Conservation (phyloP, 2,329 filamentous ascomycete species). For the Setomelanomma holmii region DNA sequence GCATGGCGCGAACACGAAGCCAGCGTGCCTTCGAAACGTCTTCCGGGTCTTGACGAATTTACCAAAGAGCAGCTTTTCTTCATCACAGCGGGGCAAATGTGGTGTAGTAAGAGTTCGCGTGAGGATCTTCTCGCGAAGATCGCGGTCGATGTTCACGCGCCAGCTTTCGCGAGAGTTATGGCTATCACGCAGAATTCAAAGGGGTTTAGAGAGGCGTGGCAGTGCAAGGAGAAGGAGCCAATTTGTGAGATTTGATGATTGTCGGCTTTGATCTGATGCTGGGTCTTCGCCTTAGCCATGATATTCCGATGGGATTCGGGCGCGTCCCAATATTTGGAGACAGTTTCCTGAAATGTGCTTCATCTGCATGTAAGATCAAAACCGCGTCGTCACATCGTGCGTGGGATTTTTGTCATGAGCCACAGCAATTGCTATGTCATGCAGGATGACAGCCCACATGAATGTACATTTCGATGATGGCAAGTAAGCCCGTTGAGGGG, state of each 20-base stretch:
- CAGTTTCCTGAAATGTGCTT: too few relatives aligned
- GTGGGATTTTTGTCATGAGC: neutral
- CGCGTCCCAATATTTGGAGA: too few relatives aligned
- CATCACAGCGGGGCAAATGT: conserved; percentile 66
- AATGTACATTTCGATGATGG: neutral
- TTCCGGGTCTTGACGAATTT: conserved; percentile 64
- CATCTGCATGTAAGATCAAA: too few relatives aligned
- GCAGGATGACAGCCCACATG: neutral
- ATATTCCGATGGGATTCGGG: too few relatives aligned
- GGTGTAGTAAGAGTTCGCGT: conserved; percentile 68
- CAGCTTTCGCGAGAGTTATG: conserved; percentile 61
- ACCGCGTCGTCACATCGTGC: neutral
- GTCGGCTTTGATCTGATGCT: too few relatives aligned
- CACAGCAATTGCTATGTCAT: neutral
- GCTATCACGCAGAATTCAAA: conserved; percentile 70
- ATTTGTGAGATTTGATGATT: conserved; percentile 73
- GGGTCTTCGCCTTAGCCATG: too few relatives aligned
- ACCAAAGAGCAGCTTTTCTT: conserved; percentile 73
- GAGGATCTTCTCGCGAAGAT: conserved; percentile 56
- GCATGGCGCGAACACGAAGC: conserved; percentile 48
- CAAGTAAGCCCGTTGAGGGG: neutral
- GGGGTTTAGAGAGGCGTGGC: conserved; percentile 70
- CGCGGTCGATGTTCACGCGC: conserved; percentile 67
- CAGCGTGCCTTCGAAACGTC: conserved; percentile 53
- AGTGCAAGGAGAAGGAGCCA: conserved; percentile 68